These are phyloP conservation scores for Quercus ilex DNA, from an alignment of 306 rosid species.

Conservation along the genomic window DNA sequence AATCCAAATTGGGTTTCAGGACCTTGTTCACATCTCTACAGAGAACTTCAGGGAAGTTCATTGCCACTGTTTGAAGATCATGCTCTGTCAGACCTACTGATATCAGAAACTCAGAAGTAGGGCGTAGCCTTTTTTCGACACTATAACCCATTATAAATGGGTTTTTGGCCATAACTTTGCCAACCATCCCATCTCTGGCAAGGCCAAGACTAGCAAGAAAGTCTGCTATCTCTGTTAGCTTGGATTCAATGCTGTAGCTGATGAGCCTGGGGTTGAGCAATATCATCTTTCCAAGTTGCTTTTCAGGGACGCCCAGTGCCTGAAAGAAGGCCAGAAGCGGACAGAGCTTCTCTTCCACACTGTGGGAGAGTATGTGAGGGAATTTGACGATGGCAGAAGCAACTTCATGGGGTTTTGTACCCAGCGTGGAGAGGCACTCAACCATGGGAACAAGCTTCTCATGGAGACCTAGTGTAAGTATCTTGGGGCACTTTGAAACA, in stretches of 20 bases:
- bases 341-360: constrained; percentile 93
- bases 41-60: constrained; percentile 70
- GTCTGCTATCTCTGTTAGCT: constrained; percentile 63
- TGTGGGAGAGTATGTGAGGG: constrained; percentile 69
- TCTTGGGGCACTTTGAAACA: constrained; percentile 84
- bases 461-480: constrained; percentile 62
- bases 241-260: constrained; percentile 81
- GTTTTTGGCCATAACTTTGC: constrained; percentile 66
- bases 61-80: constrained; percentile 62
- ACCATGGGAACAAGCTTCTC: constrained; percentile 86
- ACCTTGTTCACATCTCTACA: constrained; percentile 77
- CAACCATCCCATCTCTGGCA: constrained; percentile 67
- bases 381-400: constrained; percentile 75
- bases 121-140: constrained; percentile 68
- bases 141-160: constrained; percentile 90
- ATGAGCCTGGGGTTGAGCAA: constrained; percentile 86
- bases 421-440: constrained; percentile 70
- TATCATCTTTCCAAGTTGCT: constrained; percentile 77
- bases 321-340: constrained; percentile 92
- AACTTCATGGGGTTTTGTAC: constrained; percentile 69
- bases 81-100: constrained; percentile 56
- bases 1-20: constrained; percentile 59
- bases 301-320: constrained; percentile 71
- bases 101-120: constrained; percentile 61
- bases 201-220: constrained; percentile 74